phyloP scores from a whole-genome alignment of 306 rosid genomes.

The Glycine latifolia region DNA sequence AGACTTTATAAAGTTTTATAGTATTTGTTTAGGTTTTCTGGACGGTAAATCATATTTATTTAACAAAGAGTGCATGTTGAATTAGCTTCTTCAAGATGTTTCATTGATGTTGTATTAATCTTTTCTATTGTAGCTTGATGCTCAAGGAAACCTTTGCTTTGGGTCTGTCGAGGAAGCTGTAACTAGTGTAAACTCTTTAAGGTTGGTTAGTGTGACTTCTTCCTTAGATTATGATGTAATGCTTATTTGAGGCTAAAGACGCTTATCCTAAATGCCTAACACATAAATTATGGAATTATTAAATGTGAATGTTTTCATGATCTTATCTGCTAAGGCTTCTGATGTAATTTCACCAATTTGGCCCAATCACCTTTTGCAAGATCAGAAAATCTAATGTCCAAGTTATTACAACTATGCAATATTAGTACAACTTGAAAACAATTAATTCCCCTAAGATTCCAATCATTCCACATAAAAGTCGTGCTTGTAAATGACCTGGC shows the following conservation, averaged over 20 bases:
- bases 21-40: too few species aligned
- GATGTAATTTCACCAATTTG: constrained; percentile 3
- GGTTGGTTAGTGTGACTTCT: constrained; percentile 6
- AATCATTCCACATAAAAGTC: constrained; percentile 11
- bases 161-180: constrained; percentile 48
- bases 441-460: background rate
- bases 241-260: constrained; percentile 26
- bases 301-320: constrained; percentile 20
- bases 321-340: constrained; percentile 37
- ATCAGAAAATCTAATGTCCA: constrained; percentile 8
- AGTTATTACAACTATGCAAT: constrained; percentile 27
- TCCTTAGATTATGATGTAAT: constrained; percentile 16
- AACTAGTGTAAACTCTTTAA: constrained; percentile 40
- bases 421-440: constrained; percentile 20
- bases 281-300: constrained; percentile 9
- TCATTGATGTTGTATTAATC: background rate
- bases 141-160: constrained; percentile 48
- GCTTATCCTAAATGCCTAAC: constrained; percentile 1
- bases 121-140: constrained; percentile 38
- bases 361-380: constrained; percentile 10
- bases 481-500: constrained; percentile 35
- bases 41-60: background rate
- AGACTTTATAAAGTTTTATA: too few species aligned
- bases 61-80: background rate
- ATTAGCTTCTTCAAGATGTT: constrained; percentile 11